phyloP scores from a whole-genome alignment of 441 rosid genomes.

The Metrosideros polymorpha region DNA sequence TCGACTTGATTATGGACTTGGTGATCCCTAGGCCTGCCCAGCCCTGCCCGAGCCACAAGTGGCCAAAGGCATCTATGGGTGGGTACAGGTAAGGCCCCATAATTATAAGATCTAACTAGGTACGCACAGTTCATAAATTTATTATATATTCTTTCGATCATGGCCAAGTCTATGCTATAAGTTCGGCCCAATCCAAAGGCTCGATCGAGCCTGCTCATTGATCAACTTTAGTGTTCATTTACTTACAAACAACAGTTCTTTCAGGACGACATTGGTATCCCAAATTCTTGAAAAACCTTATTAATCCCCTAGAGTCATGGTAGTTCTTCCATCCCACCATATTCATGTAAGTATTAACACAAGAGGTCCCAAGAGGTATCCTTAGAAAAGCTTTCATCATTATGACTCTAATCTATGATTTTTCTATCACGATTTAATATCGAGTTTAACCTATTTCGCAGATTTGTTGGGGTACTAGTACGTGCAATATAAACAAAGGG shows the following conservation, averaged over 20 bases:
- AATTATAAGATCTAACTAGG: background rate
- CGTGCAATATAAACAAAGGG: background rate
- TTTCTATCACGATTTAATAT: background rate
- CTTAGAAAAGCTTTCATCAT: background rate
- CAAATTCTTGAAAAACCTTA: background rate
- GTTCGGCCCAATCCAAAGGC: background rate
- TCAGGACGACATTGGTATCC: background rate
- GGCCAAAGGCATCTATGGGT: background rate
- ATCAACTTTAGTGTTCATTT: background rate
- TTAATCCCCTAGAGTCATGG: background rate
- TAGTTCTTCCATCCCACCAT: background rate
- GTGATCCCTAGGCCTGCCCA: background rate
- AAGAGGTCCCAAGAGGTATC: background rate
- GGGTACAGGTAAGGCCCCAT: background rate
- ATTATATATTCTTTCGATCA: background rate
- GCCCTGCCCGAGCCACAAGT: background rate
- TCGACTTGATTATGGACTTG: background rate
- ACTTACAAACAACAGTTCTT: background rate
- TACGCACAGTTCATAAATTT: background rate
- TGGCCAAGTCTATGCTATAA: background rate
- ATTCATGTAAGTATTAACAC: background rate
- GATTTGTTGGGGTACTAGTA: background rate
- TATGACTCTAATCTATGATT: background rate
- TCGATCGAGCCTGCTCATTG: background rate
- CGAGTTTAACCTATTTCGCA: background rate